Conservation (phyloP, 495 filamentous ascomycete genomes). For the Penicillium simplicissimum region DNA sequence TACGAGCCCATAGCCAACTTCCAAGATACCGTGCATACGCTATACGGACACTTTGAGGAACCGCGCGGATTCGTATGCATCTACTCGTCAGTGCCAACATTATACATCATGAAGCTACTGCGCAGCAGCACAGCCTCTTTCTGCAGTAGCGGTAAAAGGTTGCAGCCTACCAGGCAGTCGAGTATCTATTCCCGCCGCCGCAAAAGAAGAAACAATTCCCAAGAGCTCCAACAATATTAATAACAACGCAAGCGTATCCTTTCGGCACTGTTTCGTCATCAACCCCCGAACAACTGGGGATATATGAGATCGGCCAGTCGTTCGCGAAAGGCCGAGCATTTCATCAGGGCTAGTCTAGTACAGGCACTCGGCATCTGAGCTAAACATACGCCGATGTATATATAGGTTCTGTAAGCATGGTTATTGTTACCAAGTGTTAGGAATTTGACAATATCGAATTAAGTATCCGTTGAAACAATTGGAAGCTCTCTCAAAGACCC, state of each 20-base stretch:
- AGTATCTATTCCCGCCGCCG: neutral
- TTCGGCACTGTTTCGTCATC: neutral
- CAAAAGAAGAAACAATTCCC: neutral
- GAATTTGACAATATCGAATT: neutral
- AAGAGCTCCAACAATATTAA: constrained; percentile 7
- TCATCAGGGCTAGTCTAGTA: neutral
- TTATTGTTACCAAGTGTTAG: neutral
- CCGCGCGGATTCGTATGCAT: neutral
- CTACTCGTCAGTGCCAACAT: neutral
- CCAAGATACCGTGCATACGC: neutral
- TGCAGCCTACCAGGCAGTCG: neutral
- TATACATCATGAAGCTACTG: neutral
- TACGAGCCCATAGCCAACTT: constrained; percentile 10
- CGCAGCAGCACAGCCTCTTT: neutral
- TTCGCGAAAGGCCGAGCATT: constrained; percentile 7
- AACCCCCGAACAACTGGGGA: neutral
- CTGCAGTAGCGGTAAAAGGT: neutral
- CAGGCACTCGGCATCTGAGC: constrained; percentile 10
- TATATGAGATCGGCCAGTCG: constrained; percentile 6
- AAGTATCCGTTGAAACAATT: neutral
- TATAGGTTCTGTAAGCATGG: neutral
- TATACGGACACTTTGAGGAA: neutral
- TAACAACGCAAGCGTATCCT: constrained; percentile 7
- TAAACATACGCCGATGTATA: neutral
- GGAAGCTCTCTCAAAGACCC: neutral